Evolutionary conservation across 2,329 filamentous ascomycete species (phyloP), one percentile per base, ranked within the genome.

Genomic region (Scolecobasidium constrictum): DNA sequence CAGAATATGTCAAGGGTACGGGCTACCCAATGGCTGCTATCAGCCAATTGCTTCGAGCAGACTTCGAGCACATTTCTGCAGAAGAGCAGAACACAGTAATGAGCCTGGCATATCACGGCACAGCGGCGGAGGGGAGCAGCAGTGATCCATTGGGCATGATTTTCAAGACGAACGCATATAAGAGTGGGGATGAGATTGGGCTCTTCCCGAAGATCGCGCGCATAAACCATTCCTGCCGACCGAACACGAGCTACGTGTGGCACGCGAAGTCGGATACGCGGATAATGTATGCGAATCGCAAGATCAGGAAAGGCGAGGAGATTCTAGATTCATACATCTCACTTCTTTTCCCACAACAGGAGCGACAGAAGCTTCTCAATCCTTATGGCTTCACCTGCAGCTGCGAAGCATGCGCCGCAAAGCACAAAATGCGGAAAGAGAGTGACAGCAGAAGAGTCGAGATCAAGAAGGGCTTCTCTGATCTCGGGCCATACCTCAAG

Each of bases 201-300:
- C 49, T 61, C 4, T 60, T 59, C 20, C 56, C 57, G 5, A 59
- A 56, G 42, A 56, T 60, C 9, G 53, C 58, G 7, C 52, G 58
- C 5, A 61, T 61, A 46, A 61, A 61, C 38, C 58, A 61, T 39
- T 58, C 56, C 0, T 61, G 58, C 35, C 52, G 58, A 9, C 58
- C 58, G 0, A 60, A 60, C 40, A 36, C 34, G 9, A 36, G 34
- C 16, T 36, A 36, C 34, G 7, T 9, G 7, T 36, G 34, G 34
- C 7, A 36, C 34, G 34, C 34, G 13, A 11, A 36, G 17, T 15
- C 9, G 16, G 16, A 36, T 36, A 11, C 9, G 16, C 9, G 34
- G 17, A 17, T 36, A 7, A 18, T 36, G 17, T 36, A 36, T 17
- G 34, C 34, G 34, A 36, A 36, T 17, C 34, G 34, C 17, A 36